Evolutionary conservation across 306 rosid genomes (phyloP), one percentile per base, ranked within the genome.

Genomic region (Cucurbita ficifolia): DNA sequence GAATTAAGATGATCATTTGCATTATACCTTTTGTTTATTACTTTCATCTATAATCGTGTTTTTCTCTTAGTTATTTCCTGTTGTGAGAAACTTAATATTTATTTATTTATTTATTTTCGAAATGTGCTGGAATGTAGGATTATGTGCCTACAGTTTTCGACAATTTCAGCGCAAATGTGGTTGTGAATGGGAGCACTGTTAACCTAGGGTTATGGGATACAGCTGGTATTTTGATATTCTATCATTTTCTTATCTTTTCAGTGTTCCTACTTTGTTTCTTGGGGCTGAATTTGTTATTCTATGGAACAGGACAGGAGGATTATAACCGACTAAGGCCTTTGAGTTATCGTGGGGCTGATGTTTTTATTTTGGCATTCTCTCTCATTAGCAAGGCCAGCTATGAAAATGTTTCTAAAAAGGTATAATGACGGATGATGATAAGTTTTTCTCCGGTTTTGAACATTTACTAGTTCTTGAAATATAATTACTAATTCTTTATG

Each of bases 91-190:
- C 62, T 72, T 69, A 43, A 7, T 17, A 24, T 8, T 76, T 22
- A 16, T 76, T 29, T 22, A 16, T 76, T 29, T 5, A 7, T 36
- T 24, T 67, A 45, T 24, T 67, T 76, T 73, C 59, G 74, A 73
- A 73, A 59, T 79, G 71, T 81, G 76, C 21, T 80, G 85, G 81
- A 39, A 72, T 56, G 55, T 60, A 74, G 77, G 77, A 74, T 59
- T 74, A 74, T 46, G 77, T 74, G 45, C 77, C 77, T 21, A 74
- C 77, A 4, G 77, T 74, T 74, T 74, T 74, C 29, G 97, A 94
- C 96, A 94, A 94, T 85, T 94, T 94, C 82, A 94, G 97, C 68
- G 99, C 97, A 82, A 94, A 94, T 72, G 99, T 94, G 83, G 99
- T 94, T 76, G 99, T 94, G 77, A 91, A 94, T 82, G 99, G 99